Conservation (phyloP, 2,329 filamentous ascomycete genomes). For the Akanthomyces dipterigenus region DNA sequence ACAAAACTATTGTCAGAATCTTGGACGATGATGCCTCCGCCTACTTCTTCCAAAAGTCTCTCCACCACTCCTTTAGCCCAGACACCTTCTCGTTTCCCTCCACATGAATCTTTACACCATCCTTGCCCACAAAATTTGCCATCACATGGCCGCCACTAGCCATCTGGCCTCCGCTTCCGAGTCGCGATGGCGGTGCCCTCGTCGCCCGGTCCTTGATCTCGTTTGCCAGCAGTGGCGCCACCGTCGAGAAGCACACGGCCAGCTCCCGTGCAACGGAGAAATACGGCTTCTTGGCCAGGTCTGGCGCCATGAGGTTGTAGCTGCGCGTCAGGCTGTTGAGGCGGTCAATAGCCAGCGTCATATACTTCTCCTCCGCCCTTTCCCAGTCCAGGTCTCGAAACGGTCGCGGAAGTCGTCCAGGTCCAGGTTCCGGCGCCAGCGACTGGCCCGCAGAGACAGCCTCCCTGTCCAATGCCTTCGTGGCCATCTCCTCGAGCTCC, state of each 20-base stretch:
- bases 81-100: constrained; percentile 73
- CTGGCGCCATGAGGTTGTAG: constrained; percentile 93
- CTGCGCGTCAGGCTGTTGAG: constrained; percentile 76
- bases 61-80: constrained; percentile 85
- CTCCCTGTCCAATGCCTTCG: constrained; percentile 11
- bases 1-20: not conserved
- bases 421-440: constrained; percentile 13
- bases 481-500: constrained; percentile 13
- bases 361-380: constrained; percentile 63
- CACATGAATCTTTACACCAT: constrained; percentile 53
- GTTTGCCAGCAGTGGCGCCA: constrained; percentile 67
- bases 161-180: constrained; percentile 23
- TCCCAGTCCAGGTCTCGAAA: constrained; percentile 80
- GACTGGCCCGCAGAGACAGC: constrained; percentile 9
- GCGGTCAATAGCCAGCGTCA: constrained; percentile 66
- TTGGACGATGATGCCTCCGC: not conserved
- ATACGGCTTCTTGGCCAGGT: constrained; percentile 89
- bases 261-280: constrained; percentile 79
- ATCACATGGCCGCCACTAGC: constrained; percentile 44
- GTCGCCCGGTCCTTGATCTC: constrained; percentile 65
- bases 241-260: constrained; percentile 72
- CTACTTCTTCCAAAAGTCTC: constrained; percentile 57
- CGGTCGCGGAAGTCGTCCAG: constrained; percentile 41
- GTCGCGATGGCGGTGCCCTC: constrained; percentile 31
- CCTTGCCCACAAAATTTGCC: constrained; percentile 49